These are phyloP conservation scores for Botrytis tulipae DNA, from an alignment of 2,329 filamentous ascomycete genomes.

Conservation along the genomic window DNA sequence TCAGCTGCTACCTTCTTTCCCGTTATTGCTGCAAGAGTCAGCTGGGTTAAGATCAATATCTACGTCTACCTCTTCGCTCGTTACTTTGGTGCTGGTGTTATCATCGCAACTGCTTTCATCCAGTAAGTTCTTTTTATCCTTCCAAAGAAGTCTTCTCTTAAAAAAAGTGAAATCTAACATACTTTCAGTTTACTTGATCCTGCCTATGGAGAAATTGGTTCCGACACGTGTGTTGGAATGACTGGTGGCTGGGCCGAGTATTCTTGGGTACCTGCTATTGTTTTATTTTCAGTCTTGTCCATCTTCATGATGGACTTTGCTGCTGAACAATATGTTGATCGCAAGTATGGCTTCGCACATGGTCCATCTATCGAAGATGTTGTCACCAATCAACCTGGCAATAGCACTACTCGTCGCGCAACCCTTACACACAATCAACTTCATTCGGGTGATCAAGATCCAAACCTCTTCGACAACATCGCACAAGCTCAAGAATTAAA, in stretches of 20 bases:
- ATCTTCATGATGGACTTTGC: constrained; percentile 59
- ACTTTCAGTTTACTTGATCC: constrained; percentile 47
- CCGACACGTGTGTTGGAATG: constrained; percentile 53
- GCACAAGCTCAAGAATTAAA: constrained; percentile 28
- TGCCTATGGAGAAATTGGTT: constrained; percentile 46
- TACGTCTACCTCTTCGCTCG: constrained; percentile 63
- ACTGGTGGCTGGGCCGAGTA: constrained; percentile 44
- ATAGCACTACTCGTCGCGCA: background rate
- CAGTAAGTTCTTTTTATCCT: constrained; percentile 54
- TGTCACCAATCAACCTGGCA: constrained; percentile 30
- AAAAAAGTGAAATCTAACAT: background rate
- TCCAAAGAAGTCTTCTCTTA: constrained; percentile 21
- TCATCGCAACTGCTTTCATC: constrained; percentile 75
- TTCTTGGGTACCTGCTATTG: constrained; percentile 36
- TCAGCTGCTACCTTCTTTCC: constrained; percentile 63
- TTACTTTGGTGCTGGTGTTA: constrained; percentile 76
- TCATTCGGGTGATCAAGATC: constrained; percentile 45
- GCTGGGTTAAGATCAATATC: constrained; percentile 55
- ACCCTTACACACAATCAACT: constrained; percentile 41
- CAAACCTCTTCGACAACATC: constrained; percentile 25
- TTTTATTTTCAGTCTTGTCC: constrained; percentile 57
- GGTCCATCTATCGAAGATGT: constrained; percentile 31
- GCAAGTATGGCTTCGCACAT: constrained; percentile 35
- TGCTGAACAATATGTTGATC: constrained; percentile 50
- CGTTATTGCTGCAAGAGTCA: constrained; percentile 60